Conservation (phyloP, 2,329 filamentous ascomycete genomes). For the Penicillium oxalicum region DNA sequence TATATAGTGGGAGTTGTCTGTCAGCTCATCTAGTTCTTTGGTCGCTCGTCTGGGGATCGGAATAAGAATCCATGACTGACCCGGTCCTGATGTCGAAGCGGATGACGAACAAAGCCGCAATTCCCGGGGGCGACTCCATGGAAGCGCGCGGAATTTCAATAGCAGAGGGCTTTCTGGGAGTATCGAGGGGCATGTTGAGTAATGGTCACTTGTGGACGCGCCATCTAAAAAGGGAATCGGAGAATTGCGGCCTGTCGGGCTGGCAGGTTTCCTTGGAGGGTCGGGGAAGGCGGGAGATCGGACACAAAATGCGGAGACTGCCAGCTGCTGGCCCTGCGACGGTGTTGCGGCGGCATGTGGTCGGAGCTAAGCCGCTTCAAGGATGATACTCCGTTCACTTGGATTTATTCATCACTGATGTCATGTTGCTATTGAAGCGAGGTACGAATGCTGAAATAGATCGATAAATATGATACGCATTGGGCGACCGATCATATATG, state of each 20-base stretch:
- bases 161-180: slow-evolving; percentile 27
- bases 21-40: slow-evolving; percentile 10
- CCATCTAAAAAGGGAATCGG: slow-evolving; percentile 17
- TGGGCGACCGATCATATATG: too few relatives aligned
- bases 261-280: neutral
- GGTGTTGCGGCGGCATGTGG: neutral
- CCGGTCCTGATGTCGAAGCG: slow-evolving; percentile 89
- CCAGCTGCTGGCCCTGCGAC: neutral
- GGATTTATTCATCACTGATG: neutral
- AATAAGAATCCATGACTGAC: slow-evolving; percentile 42
- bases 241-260: slow-evolving; percentile 14
- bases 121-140: slow-evolving; percentile 40
- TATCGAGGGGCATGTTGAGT: slow-evolving; percentile 26
- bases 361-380: too few relatives aligned
- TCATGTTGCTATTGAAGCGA: too few relatives aligned
- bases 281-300: neutral
- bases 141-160: slow-evolving; percentile 31
- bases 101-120: slow-evolving; percentile 80
- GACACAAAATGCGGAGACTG: neutral
- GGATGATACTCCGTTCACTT: neutral
- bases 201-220: slow-evolving; percentile 1
- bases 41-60: slow-evolving; percentile 3
- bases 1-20: slow-evolving; percentile 26
- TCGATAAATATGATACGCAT: too few relatives aligned
- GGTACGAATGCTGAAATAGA: too few relatives aligned